phyloP scores from a whole-genome alignment of 371 early-diverging fungal species.

The Mortierella sp. region DNA sequence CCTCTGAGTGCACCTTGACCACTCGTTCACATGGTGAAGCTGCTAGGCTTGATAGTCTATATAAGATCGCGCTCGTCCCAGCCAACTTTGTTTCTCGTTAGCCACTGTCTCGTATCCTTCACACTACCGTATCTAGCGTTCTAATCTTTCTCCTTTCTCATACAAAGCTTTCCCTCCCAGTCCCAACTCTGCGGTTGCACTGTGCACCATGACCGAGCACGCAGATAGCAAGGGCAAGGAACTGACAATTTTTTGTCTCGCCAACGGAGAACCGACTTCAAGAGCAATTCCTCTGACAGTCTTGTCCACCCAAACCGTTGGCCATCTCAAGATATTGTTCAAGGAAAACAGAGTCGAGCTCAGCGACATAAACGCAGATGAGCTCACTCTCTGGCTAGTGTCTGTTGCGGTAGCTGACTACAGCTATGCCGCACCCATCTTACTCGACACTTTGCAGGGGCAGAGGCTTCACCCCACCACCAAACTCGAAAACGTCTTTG shows the following conservation, averaged over 20 bases:
- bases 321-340: background rate
- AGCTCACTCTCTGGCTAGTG: slow-evolving; percentile 7
- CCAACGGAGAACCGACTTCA: slow-evolving; percentile 17
- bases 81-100: too few relatives aligned
- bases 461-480: background rate
- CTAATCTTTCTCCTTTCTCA: background rate
- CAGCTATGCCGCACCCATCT: background rate
- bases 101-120: too few relatives aligned
- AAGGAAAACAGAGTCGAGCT: background rate
- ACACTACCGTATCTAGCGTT: too few relatives aligned
- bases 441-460: background rate
- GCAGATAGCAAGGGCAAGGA: background rate
- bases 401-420: background rate
- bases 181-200: background rate
- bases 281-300: background rate
- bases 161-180: background rate
- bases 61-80: too few relatives aligned
- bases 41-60: too few relatives aligned
- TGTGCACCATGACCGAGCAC: slow-evolving; percentile 1
- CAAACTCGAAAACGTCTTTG: background rate
- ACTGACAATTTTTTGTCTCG: slow-evolving; percentile 20
- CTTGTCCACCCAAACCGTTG: background rate
- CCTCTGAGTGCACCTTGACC: too few relatives aligned
- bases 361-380: background rate
- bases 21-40: too few relatives aligned